Evolutionary conservation across 768 basidiomycete species (phyloP).

Genomic region (Pleurotus tuber-regium): DNA sequence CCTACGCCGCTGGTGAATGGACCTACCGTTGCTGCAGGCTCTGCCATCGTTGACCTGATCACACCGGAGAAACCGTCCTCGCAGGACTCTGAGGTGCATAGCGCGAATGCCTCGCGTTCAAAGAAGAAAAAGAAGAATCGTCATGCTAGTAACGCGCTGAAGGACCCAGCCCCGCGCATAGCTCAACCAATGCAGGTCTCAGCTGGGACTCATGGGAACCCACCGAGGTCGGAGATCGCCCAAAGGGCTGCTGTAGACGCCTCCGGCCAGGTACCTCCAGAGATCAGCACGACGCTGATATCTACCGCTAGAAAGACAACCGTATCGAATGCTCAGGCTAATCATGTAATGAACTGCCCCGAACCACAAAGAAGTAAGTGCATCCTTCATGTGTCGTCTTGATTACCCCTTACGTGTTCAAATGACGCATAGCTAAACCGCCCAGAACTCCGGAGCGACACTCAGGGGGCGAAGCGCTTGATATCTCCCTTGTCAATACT

Average conservation of each 20-base stretch:
- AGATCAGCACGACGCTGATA: not conserved
- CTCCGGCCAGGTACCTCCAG: not conserved
- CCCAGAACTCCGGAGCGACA: not conserved
- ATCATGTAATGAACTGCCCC: not conserved
- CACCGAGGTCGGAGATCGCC: not conserved
- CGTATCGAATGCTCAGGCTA: not conserved
- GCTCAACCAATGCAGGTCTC: too few relatives aligned
- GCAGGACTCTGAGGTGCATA: too few relatives aligned
- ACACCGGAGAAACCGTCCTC: too few relatives aligned
- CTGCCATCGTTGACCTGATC: too few relatives aligned
- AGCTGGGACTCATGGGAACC: too few relatives aligned
- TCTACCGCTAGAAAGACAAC: not conserved
- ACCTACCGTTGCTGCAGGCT: too few relatives aligned
- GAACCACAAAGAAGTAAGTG: not conserved
- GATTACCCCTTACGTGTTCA: not conserved
- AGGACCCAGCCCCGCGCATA: too few relatives aligned
- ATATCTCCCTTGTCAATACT: slow-evolving; percentile 18
- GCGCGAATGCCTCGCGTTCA: slow-evolving; percentile 7
- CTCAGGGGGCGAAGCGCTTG: slow-evolving; percentile 2
- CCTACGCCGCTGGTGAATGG: too few relatives aligned
- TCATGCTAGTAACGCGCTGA: not conserved
- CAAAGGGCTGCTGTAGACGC: not conserved
- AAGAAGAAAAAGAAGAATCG: slow-evolving; percentile 28
- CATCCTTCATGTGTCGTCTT: not conserved
- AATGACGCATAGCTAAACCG: not conserved